phyloP scores from a whole-genome alignment of 257 asterid genomes.

The Capsicum baccatum region DNA sequence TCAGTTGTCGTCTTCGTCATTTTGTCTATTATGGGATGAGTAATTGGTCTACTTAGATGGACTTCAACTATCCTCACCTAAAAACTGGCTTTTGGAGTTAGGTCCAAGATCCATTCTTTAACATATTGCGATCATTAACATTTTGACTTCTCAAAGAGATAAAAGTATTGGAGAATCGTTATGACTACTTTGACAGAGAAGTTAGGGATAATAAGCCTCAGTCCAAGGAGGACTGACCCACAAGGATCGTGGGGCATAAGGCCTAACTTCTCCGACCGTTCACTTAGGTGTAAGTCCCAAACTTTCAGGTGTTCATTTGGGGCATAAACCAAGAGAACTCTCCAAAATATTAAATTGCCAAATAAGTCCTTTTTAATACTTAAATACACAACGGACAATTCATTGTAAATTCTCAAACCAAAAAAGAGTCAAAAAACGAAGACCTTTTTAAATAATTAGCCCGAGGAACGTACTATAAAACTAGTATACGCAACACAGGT shows the following conservation, averaged over 20 bases:
- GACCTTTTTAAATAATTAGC: too few species aligned
- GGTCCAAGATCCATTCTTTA: not conserved
- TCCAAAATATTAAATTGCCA: not conserved
- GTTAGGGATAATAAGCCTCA: slow-evolving; percentile 7
- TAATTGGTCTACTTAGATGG: not conserved
- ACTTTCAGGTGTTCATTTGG: not conserved
- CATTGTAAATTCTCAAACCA: too few species aligned
- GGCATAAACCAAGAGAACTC: not conserved
- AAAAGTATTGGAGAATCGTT: not conserved
- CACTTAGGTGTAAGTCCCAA: not conserved
- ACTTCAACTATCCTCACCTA: not conserved
- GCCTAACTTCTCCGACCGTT: not conserved
- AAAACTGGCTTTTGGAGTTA: not conserved
- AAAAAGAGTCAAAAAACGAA: too few species aligned
- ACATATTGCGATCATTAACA: not conserved
- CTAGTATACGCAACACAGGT: not conserved
- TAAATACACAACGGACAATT: too few species aligned
- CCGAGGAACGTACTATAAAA: too few species aligned
- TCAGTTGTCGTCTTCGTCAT: not conserved
- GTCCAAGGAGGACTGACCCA: not conserved
- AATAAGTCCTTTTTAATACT: not conserved
- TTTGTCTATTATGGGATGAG: slow-evolving; percentile 8
- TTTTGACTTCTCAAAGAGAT: slow-evolving; percentile 4
- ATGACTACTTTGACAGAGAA: not conserved
- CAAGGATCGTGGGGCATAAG: not conserved